Evolutionary conservation across 345 rosid species (phyloP), one percentile per base, ranked within the genome.

Genomic region (Rubroshorea leprosula): DNA sequence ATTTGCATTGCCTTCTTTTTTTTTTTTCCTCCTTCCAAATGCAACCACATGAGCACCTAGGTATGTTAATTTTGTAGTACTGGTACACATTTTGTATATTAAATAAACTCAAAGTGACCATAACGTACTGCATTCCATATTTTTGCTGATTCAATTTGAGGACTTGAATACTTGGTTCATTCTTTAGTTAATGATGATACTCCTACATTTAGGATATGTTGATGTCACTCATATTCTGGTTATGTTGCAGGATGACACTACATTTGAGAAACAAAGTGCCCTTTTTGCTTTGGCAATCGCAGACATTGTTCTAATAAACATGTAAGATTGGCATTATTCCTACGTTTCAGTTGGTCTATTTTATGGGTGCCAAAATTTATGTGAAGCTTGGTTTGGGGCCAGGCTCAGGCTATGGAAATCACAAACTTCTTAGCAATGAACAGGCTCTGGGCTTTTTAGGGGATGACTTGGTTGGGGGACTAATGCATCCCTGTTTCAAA

Each of bases 231-330:
- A n/a, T n/a, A n/a, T n/a, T n/a, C n/a, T n/a, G n/a, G n/a, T n/a
- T 21, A 29, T 51, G 55, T 78, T 78, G 56, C 83, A 86, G 95
- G 88, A 86, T 68, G 95, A 86, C 70, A 82, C 90, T 50, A 68
- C 86, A 50, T 86, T 86, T 49, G 90, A 83, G 78, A 86, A 83
- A 68, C 95, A 86, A 73, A 86, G 90, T 68, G 76, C 94, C 47
- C 68, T 86, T 24, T 76, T 83, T 48, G 94, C 90, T 49, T 66
- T 83, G 64, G 88, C 88, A 24, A 57, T 86, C 68, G 90, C 95
- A 5, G 95, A 86, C 68, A 72, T 86, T 67, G 90, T 86, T 16
- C 70, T 86, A 14, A 83, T 86, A 60, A 83, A 83, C 74, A 81
- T 86, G 86, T 83, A 71, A 86, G 87, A 74, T 50, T 8, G 16